Conservation (phyloP, 208 protist genomes). For the Leishmania martiniquensis region DNA sequence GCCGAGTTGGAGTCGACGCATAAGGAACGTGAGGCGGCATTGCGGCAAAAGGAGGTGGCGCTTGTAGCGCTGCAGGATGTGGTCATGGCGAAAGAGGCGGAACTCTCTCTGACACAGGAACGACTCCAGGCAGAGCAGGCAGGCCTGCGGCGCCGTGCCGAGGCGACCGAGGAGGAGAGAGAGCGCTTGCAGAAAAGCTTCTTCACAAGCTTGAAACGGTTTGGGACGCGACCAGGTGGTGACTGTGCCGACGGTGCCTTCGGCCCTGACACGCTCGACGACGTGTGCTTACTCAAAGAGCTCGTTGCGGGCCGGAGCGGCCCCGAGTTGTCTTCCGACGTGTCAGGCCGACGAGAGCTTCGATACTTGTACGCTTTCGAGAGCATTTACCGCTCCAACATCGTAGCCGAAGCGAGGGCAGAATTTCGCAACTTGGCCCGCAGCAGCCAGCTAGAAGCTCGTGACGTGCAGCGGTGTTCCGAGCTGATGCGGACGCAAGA, state of each 20-base stretch:
- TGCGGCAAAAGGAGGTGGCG: conserved; percentile 32
- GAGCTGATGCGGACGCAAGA: conserved; percentile 37
- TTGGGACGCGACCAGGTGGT: conserved; percentile 28
- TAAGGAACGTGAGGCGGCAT: conserved; percentile 31
- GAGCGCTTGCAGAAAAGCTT: conserved; percentile 24
- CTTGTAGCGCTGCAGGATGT: conserved; percentile 32
- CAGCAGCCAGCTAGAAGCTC: conserved; percentile 35
- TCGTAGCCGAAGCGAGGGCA: conserved; percentile 36
- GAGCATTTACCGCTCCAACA: conserved; percentile 41
- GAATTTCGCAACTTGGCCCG: conserved; percentile 35
- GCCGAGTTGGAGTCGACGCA: conserved; percentile 39
- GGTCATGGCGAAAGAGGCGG: conserved; percentile 15
- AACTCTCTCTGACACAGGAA: conserved; percentile 37
- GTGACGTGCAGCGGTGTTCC: conserved; percentile 34
- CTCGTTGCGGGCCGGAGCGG: conserved; percentile 13
- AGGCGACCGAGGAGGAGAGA: conserved; percentile 15
- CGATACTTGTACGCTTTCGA: conserved; percentile 39
- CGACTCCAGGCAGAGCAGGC: conserved; percentile 27
- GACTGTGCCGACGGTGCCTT: conserved; percentile 3
- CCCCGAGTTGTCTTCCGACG: conserved; percentile 6
- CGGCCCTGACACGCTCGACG: conserved; percentile 11
- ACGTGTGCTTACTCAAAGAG: conserved; percentile 28
- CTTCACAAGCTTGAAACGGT: conserved; percentile 24
- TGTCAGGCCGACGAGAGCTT: conserved; percentile 35
- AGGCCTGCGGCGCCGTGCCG: conserved; percentile 30